Evolutionary conservation across 176 grass and related monocot species (phyloP), one percentile per base, ranked within the genome.

Genomic region (maize (Zea mays)): DNA sequence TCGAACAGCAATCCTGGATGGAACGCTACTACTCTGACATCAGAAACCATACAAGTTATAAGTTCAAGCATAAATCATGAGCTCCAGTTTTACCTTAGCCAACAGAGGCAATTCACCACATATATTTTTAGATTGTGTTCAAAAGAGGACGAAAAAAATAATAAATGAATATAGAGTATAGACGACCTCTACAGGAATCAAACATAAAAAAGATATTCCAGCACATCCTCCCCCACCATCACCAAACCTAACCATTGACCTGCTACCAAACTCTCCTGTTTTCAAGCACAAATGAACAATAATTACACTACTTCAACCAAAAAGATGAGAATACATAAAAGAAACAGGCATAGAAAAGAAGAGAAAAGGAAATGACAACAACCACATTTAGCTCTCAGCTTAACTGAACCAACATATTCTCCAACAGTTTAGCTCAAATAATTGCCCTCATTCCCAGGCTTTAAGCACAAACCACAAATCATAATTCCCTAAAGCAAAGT

Each of bases 301-400:
- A 65, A 48, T 59, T 82, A 74, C 69, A 83, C 69, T 74, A 49
- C 48, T 74, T 86, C 40, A 82, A 86, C 74, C 45, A 64, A 64
- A 79, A 82, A 61, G 19, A 69, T 67, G 21, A 77, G 47, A n/a
- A 19, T 6, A 50, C 47, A 50, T 15, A 27, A 51, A 67, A 27
- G 39, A 69, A 46, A 79, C 69, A 17, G 67, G 39, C 46, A 57
- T 12, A 67, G 38, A 73, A 71, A 71, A 57, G 81, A 73, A 76
- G 47, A 57, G 86, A 88, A 80, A 88, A 80, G 19, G 83, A 85
- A 74, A 89, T 45, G 52, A 19, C 59, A 89, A 84, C 81, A 59
- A 88, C 79, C 73, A 72, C 10, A 62, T 63, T 63, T 75, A 70
- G 33, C 64, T 80, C 54, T 71, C 76, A 34, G 34, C 75, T 75